Conservation (phyloP, 257 asterid species). For the Cordia subcordata region DNA sequence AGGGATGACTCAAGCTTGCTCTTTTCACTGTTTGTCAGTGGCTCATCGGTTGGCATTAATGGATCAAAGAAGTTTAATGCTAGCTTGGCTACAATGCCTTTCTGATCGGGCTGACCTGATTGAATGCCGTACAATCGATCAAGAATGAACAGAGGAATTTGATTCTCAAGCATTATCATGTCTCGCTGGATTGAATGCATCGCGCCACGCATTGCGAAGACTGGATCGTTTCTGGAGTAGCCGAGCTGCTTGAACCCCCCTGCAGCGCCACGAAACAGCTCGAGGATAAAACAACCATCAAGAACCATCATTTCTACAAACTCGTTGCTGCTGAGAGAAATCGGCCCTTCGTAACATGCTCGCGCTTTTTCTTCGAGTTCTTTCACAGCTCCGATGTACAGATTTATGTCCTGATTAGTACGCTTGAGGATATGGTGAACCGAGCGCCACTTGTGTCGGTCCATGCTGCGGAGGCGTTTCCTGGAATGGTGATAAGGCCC, state of each 20-base stretch:
- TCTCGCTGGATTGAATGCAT: conserved; percentile 85
- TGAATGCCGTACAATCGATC: conserved; percentile 55
- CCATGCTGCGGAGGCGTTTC: conserved; percentile 57
- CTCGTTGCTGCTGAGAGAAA: conserved; percentile 54
- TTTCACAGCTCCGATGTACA: conserved; percentile 45
- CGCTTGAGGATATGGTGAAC: conserved; percentile 49
- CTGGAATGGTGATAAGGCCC: conserved; percentile 79
- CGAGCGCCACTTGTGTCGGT: conserved; percentile 84
- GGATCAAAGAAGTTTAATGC: conserved; percentile 78
- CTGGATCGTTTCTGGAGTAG: conserved; percentile 66
- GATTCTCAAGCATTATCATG: conserved; percentile 94
- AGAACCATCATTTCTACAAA: conserved; percentile 80
- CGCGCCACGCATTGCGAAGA: conserved; percentile 76
- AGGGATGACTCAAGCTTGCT: conserved; percentile 31
- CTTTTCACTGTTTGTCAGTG: conserved; percentile 45
- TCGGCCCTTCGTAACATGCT: conserved; percentile 62
- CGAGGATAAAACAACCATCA: conserved; percentile 66
- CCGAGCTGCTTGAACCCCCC: conserved; percentile 57
- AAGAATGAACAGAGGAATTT: conserved; percentile 61
- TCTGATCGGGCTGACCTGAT: conserved; percentile 35
- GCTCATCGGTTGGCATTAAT: conserved; percentile 69
- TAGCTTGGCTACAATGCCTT: conserved; percentile 48
- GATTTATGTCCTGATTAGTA: conserved; percentile 37
- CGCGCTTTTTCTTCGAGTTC: conserved; percentile 58
- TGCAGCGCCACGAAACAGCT: conserved; percentile 67